These are phyloP conservation scores for Sistotremastrum suecicum DNA, from an alignment of 768 basidiomycete genomes.

Conservation along the genomic window DNA sequence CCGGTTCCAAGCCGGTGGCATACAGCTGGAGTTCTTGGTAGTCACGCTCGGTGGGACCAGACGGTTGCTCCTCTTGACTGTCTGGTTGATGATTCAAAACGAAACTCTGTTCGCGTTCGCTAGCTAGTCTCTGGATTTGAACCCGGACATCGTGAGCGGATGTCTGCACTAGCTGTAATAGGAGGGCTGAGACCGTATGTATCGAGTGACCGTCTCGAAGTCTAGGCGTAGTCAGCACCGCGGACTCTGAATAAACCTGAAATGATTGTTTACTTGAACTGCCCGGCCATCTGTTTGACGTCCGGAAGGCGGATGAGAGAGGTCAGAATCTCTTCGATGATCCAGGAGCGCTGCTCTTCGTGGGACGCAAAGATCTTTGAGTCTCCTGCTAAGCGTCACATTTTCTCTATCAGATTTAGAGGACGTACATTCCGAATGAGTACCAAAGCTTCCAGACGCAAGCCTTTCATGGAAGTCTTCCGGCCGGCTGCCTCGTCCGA, in stretches of 20 bases:
- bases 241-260: not conserved
- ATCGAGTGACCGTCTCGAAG: conserved; percentile 85
- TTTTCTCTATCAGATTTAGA: not conserved
- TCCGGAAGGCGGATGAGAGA: conserved; percentile 85
- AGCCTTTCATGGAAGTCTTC: conserved; percentile 63
- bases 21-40: conserved; percentile 59
- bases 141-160: conserved; percentile 78
- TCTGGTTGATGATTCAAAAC: conserved; percentile 47
- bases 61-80: conserved; percentile 34
- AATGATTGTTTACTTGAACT: conserved; percentile 52
- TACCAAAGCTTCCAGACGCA: conserved; percentile 70
- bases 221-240: conserved; percentile 23
- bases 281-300: conserved; percentile 78
- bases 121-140: conserved; percentile 48
- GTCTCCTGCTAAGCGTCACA: not conserved
- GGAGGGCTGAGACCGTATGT: conserved; percentile 81
- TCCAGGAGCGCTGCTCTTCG: conserved; percentile 86
- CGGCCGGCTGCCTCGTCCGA: conserved; percentile 28
- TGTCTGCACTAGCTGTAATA: conserved; percentile 93
- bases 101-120: conserved; percentile 44
- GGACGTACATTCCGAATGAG: conserved; percentile 70
- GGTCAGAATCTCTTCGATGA: conserved; percentile 90
- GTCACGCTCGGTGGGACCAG: no score
- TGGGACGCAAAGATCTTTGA: conserved; percentile 80
- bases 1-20: conserved; percentile 59